These are phyloP conservation scores for Penicillium atrosanguineum DNA, from an alignment of 495 filamentous ascomycete species.

Conservation along the genomic window DNA sequence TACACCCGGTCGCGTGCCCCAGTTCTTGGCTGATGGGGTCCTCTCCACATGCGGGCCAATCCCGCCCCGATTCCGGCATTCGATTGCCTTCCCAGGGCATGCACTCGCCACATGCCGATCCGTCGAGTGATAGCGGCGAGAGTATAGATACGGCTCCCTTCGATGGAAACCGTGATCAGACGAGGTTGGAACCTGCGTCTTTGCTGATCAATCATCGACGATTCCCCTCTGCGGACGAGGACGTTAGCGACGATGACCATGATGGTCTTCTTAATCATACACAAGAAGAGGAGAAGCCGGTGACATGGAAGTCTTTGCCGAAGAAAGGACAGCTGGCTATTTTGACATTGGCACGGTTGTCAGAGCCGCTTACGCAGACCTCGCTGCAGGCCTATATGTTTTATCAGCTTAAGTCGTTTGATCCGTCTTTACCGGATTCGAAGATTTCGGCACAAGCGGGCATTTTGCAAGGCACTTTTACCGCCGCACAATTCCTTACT, in stretches of 20 bases:
- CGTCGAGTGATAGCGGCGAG: conserved; percentile 1
- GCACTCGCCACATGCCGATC: not conserved
- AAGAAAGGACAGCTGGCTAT: conserved; percentile 72
- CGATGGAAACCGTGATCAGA: not conserved
- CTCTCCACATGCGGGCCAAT: conserved; percentile 5
- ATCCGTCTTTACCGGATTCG: conserved; percentile 59
- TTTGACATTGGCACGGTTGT: conserved; percentile 69
- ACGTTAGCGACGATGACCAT: conserved; percentile 17
- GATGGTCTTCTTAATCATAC: conserved; percentile 6
- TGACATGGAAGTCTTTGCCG: conserved; percentile 69
- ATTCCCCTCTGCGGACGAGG: conserved; percentile 16
- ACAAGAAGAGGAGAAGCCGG: conserved; percentile 36
- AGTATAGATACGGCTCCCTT: conserved; percentile 4
- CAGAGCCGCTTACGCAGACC: conserved; percentile 77
- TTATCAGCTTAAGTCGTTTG: conserved; percentile 68
- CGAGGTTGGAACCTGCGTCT: conserved; percentile 7
- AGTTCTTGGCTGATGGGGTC: conserved; percentile 10
- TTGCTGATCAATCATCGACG: conserved; percentile 17
- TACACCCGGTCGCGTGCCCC: conserved; percentile 1
- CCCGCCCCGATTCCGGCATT: conserved; percentile 4
- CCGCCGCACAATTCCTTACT: conserved; percentile 73
- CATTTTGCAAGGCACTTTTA: conserved; percentile 70
- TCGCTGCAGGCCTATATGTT: conserved; percentile 75
- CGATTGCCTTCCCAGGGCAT: not conserved
- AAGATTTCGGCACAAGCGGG: conserved; percentile 75